phyloP scores from a whole-genome alignment of 805 yeast species.

The Wickerhamomyces chambardii region DNA sequence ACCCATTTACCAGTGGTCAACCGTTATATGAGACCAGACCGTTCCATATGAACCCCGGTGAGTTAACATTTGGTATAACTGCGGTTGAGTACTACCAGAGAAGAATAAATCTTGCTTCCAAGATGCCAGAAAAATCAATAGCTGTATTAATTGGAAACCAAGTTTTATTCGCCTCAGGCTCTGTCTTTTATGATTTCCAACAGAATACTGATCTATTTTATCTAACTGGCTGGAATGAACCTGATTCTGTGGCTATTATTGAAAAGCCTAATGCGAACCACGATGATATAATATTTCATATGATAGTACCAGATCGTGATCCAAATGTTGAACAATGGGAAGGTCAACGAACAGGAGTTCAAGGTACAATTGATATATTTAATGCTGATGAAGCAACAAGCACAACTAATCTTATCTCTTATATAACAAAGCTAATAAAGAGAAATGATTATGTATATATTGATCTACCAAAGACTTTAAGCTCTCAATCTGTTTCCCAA shows the following conservation, averaged over 20 bases:
- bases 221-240: conserved; percentile 89
- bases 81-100: conserved; percentile 77
- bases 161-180: conserved; percentile 76
- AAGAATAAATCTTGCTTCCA: conserved; percentile 46
- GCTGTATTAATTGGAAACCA: conserved; percentile 70
- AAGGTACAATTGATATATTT: conserved; percentile 75
- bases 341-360: conserved; percentile 82
- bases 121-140: conserved; percentile 52
- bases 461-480: conserved; percentile 29
- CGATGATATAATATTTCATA: conserved; percentile 53
- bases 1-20: conserved; percentile 58
- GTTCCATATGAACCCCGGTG: conserved; percentile 61
- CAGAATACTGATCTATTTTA: conserved; percentile 87
- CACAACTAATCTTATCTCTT: conserved; percentile 30
- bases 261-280: conserved; percentile 49
- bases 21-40: conserved; percentile 85
- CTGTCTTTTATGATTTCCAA: conserved; percentile 87
- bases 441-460: conserved; percentile 44
- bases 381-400: conserved; percentile 75
- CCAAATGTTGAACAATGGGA: conserved; percentile 85
- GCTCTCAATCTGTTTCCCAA: conserved; percentile 11
- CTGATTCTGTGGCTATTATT: conserved; percentile 61
- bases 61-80: conserved; percentile 80
- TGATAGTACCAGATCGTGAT: conserved; percentile 83
- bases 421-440: conserved; percentile 37